Evolutionary conservation across 352 stramenopile genomes (phyloP), one percentile per base, ranked within the genome.

Genomic region (Globisporangium irregulare): DNA sequence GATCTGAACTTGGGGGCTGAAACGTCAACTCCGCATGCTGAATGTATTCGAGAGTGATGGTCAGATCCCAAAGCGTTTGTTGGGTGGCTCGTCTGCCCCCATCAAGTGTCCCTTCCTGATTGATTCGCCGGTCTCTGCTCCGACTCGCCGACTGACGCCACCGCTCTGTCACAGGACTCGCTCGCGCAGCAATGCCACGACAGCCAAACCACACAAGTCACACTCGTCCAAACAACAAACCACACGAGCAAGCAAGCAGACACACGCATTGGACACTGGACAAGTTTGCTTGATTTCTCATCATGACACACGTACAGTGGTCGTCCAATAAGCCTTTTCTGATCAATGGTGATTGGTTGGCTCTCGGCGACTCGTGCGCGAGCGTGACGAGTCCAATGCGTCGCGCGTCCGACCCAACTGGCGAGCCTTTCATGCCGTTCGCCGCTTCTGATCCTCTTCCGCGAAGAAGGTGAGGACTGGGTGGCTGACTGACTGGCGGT

Each of bases 81-180:
- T 54, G 7, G 8, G 20, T 55, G 48, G 20, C 48, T 25, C n/a
- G 5, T 55, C n/a, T 55, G n/a, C n/a, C 20, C 20, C 6, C 48
- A 27, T 55, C n/a, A 8, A 55, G 48, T 55, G 50, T 56, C 50
- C 50, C 50, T 27, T 56, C 50, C n/a, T 56, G 50, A 56, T 22
- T 56, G 50, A 18, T 56, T 22, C 18, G 18, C 18, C n/a, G 43
- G 18, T 51, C 43, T 51, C 18, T 51, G 18, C 22, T 25, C 50
- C 50, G 50, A 56, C n/a, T 56, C 29, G 50, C 50, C 34, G 34
- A 62, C 59, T 65, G 59, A 65, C 59, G 59, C 59, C 59, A 65
- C 24, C 48, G 43, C 59, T 64, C 58, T 64, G 58, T 64, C 58
- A 51, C 43, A 51, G 43, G 43, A 51, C 43, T 46, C 38, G n/a